Evolutionary conservation across 768 basidiomycete genomes (phyloP), one percentile per base, ranked within the genome.

Genomic region (Cantharellus anzutake): DNA sequence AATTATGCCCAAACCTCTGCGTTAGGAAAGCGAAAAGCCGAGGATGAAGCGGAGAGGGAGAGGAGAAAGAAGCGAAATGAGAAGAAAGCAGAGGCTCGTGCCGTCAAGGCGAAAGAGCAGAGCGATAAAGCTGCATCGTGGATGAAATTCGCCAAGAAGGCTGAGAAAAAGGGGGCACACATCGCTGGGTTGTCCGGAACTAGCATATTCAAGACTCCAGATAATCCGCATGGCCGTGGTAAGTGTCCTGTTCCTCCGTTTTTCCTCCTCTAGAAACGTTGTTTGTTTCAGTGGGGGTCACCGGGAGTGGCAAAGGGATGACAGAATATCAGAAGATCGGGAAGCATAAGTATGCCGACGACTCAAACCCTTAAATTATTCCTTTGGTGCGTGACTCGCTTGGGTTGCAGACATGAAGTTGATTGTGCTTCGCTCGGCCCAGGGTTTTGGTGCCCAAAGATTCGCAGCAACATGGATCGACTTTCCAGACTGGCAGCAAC

Each of bases 61-160:
- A 73, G 71, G 70, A 92, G 90, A 79, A 87, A 88, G 78, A 91
- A 91, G 75, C 90, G 89, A 75, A 92, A 90, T 67, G 90, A 92
- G 75, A 91, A 91, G 75, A 92, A 92, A 71, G 64, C 88, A 48
- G 90, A 92, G 73, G 78, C 73, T 16, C 81, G 78, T 66, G 88
- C 87, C 41, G 78, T 80, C 4, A 93, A 93, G 71, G 85, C 88
- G 5, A 88, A 90, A 70, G 90, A 93, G 68, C 90, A 93, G 72
- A 75, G 72, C 40, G 75, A 74, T 63, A 89, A 90, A 72, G 88
- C 92, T 72, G 80, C 79, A 61, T 82, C 81, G 51, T 94, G 90
- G 90, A 88, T 92, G 73, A 88, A 88, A 73, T 94, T 94, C 73
- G 82, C 90, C 29, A 94, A 92, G 75, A 94, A 94, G 73, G 80